Conservation (phyloP, 495 filamentous ascomycete genomes). For the Penicillium ucsense region DNA sequence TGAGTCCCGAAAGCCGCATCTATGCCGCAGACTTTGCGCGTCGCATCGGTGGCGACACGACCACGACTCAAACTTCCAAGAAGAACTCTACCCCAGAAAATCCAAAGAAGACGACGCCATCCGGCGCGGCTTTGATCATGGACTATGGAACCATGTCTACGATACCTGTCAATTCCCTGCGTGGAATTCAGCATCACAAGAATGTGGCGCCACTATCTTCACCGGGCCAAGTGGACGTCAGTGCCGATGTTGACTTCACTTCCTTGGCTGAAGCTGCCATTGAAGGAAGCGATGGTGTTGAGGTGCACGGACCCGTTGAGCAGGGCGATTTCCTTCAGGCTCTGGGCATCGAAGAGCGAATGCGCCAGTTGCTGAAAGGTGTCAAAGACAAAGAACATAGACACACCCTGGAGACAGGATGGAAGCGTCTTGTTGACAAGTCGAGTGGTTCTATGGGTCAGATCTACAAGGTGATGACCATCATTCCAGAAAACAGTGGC, state of each 20-base stretch:
- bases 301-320: conserved; percentile 87
- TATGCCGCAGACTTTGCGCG: conserved; percentile 71
- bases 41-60: conserved; percentile 60
- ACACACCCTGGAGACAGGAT: conserved; percentile 58
- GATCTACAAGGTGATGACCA: conserved; percentile 86
- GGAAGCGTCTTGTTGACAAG: conserved; percentile 70
- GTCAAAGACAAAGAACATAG: conserved; percentile 41
- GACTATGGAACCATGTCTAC: conserved; percentile 80
- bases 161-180: conserved; percentile 76
- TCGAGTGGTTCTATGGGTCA: conserved; percentile 79
- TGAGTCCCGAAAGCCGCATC: conserved; percentile 75
- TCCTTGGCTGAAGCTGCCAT: conserved; percentile 75
- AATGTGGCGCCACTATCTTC: conserved; percentile 64
- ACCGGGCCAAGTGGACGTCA: conserved; percentile 76
- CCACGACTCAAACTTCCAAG: conserved; percentile 29
- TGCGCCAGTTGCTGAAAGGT: conserved; percentile 50
- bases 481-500: conserved; percentile 73
- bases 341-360: conserved; percentile 76
- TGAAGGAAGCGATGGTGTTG: conserved; percentile 62
- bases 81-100: conserved; percentile 8
- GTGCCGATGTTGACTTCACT: conserved; percentile 84
- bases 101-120: conserved; percentile 45
- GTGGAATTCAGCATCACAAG: conserved; percentile 70
- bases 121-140: conserved; percentile 81
- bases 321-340: conserved; percentile 68